Base-by-base conservation (phyloP, 169 alveolate genomes). In the Cryptosporidium tyzzeri region DNA sequence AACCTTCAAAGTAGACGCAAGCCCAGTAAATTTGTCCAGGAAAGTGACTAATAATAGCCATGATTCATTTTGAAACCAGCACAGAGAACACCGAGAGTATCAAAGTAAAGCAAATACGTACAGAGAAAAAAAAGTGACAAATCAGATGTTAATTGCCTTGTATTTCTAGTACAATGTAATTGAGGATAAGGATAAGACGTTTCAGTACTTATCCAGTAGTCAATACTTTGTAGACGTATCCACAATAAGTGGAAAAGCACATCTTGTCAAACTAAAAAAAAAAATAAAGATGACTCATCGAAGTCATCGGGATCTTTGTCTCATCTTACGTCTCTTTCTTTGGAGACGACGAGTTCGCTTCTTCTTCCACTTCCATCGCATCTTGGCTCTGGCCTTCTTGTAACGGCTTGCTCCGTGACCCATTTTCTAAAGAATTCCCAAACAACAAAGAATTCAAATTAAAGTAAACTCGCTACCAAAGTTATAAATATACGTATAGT, bases 351-450 rank as follows among this genome's bases (percentile, higher is more conserved):
- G 94, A 12, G 97, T 96, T 93, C 98, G 92, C 96, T 96, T 96
- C 96, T 96, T 96, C 95, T 95, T 96, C 98, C 98, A 96, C 98
- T 96, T 96, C 98, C 98, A 96, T 84, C 98, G 94, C 98, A 96
- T 96, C 86, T 95, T 95, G 91, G 98, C 98, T 93, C 96, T 93
- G 9, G 98, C 95, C 95, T 96, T 96, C 97, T 96, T 96, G 91
- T 96, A 96, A 55, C 98, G 92, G 71, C 98, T 96, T 45, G 98
- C 98, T 51, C 98, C 98, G 95, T 96, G 98, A 37, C 97, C 96
- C 98, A 96, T 96, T 62, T 80, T 80, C 67, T 29, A 39, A 21
- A 26, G 67, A 55, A 55, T 26, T 26, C 67, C 23, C 35, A 55
- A 55, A 26, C 67, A 18, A 29, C 50, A 65, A 65, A 33, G 71